These are phyloP conservation scores for Volutella citrinella DNA, from an alignment of 2,329 filamentous ascomycete genomes.

Conservation along the genomic window DNA sequence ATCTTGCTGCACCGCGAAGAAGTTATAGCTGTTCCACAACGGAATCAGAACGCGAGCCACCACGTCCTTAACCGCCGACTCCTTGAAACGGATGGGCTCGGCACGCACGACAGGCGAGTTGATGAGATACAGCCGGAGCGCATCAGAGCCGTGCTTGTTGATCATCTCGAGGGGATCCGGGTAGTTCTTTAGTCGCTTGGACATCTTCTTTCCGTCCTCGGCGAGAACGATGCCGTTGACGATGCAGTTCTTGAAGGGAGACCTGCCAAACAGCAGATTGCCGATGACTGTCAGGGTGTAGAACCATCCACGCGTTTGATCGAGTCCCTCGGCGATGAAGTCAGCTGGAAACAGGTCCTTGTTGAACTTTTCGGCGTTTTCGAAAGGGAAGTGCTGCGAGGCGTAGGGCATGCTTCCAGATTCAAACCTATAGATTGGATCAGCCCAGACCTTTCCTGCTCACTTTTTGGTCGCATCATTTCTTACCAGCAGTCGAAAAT, in stretches of 20 bases:
- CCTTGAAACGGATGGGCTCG: constrained; percentile 25
- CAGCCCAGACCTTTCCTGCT: too few relatives aligned
- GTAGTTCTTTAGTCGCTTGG: constrained; percentile 27
- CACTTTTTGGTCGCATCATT: too few relatives aligned
- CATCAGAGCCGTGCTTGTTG: constrained; percentile 23
- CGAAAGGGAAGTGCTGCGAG: constrained; percentile 23
- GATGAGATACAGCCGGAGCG: constrained; percentile 26
- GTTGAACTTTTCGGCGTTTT: constrained; percentile 20
- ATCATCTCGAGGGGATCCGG: constrained; percentile 20
- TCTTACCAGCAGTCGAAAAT: constrained; percentile 27
- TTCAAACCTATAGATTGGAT: constrained; percentile 21
- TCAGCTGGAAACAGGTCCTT: constrained; percentile 22
- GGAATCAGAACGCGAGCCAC: constrained; percentile 23
- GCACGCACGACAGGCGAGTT: constrained; percentile 26
- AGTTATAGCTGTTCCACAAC: constrained; percentile 27
- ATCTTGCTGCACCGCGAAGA: constrained; percentile 23
- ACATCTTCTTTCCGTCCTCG: constrained; percentile 28
- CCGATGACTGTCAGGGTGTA: constrained; percentile 25
- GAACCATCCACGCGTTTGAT: constrained; percentile 29
- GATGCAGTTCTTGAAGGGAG: constrained; percentile 25
- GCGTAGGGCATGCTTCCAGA: constrained; percentile 27
- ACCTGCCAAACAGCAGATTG: constrained; percentile 22
- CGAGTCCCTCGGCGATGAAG: constrained; percentile 26
- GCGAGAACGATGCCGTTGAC: constrained; percentile 27
- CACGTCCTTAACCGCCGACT: constrained; percentile 23